Evolutionary conservation across 257 asterid species (phyloP).

Genomic region (Capsicum rhomboideum): DNA sequence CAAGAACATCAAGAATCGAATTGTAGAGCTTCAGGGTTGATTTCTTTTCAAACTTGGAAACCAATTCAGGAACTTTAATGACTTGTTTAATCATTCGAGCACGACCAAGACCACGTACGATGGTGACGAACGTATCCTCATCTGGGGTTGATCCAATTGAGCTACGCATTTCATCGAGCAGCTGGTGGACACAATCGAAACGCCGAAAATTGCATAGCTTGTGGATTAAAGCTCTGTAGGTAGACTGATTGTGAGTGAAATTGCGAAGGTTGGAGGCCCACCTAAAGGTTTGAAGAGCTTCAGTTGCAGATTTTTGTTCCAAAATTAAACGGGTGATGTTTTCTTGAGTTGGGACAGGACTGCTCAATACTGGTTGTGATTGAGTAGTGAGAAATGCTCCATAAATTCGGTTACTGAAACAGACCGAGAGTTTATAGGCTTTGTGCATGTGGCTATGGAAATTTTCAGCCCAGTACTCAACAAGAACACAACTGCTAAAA

Average conservation of each 20-base stretch:
- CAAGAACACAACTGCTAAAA: neutral
- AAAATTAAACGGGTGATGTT: constrained; percentile 57
- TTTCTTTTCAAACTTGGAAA: constrained; percentile 40
- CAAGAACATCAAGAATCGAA: constrained; percentile 82
- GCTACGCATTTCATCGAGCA: constrained; percentile 89
- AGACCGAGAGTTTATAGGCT: neutral
- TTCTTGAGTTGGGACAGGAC: constrained; percentile 52
- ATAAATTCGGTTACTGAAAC: neutral
- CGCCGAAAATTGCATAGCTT: constrained; percentile 62
- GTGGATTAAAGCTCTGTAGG: constrained; percentile 72
- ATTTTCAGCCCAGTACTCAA: neutral
- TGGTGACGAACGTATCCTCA: constrained; percentile 67
- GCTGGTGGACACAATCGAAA: constrained; percentile 30
- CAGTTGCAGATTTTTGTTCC: constrained; percentile 59
- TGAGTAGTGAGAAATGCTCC: constrained; percentile 4
- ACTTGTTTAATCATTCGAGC: constrained; percentile 57
- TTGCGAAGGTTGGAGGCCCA: constrained; percentile 71
- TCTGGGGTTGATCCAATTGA: constrained; percentile 44
- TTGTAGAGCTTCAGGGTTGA: constrained; percentile 75
- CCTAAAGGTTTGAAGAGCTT: constrained; percentile 80
- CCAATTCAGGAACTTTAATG: constrained; percentile 50
- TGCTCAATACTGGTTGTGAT: constrained; percentile 26
- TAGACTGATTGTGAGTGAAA: constrained; percentile 56
- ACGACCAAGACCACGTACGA: constrained; percentile 73
- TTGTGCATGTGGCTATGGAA: constrained; percentile 7